Base-by-base conservation (phyloP, 345 rosid genomes). In the Murraya paniculata region DNA sequence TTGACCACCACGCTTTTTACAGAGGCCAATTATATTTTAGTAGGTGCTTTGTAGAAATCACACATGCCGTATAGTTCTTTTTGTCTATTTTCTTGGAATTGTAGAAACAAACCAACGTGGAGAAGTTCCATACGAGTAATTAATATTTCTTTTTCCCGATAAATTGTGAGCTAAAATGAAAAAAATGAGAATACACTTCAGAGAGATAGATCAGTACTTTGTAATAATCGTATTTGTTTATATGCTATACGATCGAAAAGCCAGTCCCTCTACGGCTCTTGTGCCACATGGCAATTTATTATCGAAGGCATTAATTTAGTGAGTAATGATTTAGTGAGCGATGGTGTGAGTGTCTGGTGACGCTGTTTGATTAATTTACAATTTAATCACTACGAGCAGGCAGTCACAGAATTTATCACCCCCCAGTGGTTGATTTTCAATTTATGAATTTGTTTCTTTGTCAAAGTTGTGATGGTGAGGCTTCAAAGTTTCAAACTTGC, bases 1-100 rank as follows among this genome's bases (percentile, higher is more conserved):
- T 36, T 10, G 21, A 60, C 4, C 57, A 8, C 50, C 30, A 25
- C 72, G 18, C 45, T 71, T 38, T 24, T 64, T 33, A 65, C 9
- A 61, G 45, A 61, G 18, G 27, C 55, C 48, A 55, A 28, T 65
- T 45, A 45, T 58, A 71, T 28, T 28, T 58, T 39, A 13, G 13
- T 5, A n/a, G 41, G 31, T 38, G 0, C 58, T 72, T 16, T 35
- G 64, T 73, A 48, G 14, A 73, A 69, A 69, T 73, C 36, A 59
- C 58, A 85, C 24, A 56, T 65, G 76, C 74, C 7, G 38, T 76
- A 72, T 73, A 78, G 78, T 22, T 76, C 50, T 30, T 66, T 71
- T 64, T 50, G n/a, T 39, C 9, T 13, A 6, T 33, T 45, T 72
- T 68, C 71, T 72, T 64, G 64, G 60, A 74, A 72, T 64, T 76